phyloP scores from a whole-genome alignment of 2,329 filamentous ascomycete species.

The Drechslerella dactyloides region DNA sequence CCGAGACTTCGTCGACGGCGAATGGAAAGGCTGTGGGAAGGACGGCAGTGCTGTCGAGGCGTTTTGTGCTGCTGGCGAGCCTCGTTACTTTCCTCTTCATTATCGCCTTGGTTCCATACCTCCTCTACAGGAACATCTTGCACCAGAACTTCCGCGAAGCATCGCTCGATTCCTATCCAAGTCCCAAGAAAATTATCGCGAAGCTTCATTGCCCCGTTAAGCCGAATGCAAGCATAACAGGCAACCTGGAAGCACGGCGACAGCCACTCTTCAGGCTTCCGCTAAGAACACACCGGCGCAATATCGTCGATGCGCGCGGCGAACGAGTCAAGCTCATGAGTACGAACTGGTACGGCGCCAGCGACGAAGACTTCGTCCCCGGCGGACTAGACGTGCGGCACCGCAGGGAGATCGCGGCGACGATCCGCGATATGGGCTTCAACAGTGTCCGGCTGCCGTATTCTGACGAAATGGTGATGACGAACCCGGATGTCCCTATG shows the following conservation, averaged over 20 bases:
- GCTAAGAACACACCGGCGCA: constrained; percentile 66
- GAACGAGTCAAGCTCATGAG: constrained; percentile 69
- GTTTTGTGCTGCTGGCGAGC: constrained; percentile 18
- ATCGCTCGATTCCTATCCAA: constrained; percentile 36
- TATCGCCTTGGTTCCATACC: constrained; percentile 31
- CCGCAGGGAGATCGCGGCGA: constrained; percentile 66
- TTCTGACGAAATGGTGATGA: constrained; percentile 70
- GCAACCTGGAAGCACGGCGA: constrained; percentile 1
- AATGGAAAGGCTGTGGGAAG: constrained; percentile 1
- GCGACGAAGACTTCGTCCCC: constrained; percentile 70
- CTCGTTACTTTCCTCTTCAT: constrained; percentile 26
- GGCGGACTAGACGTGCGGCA: constrained; percentile 70
- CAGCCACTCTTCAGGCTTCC: constrained; percentile 63
- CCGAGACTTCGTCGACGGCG: constrained; percentile 19
- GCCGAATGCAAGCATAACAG: constrained; percentile 6
- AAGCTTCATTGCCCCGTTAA: constrained; percentile 33
- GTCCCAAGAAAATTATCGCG: constrained; percentile 24
- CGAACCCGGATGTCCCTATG: constrained; percentile 64
- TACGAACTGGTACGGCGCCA: constrained; percentile 75
- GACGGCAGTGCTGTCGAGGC: constrained; percentile 2
- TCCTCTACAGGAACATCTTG: constrained; percentile 44
- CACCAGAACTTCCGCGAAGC: constrained; percentile 31
- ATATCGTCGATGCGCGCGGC: constrained; percentile 67
- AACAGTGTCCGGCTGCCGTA: constrained; percentile 74
- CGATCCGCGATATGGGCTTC: constrained; percentile 69